Base-by-base conservation (phyloP, 1,284 basidiomycete species). In the Trichosporon asahii region DNA sequence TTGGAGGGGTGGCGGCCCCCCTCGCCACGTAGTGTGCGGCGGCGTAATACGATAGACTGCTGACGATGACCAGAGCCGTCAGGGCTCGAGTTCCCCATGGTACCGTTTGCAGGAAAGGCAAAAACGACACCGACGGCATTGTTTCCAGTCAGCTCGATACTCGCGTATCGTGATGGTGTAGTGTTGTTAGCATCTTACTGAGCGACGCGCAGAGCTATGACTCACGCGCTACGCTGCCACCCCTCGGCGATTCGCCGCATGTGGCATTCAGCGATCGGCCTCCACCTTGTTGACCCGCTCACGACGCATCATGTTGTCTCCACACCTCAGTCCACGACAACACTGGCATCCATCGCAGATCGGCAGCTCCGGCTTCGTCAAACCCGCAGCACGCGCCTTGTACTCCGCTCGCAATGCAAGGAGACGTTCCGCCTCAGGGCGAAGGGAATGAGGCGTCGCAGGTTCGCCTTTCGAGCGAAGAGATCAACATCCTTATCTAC, bases 81-180 rank as follows among this genome's bases (percentile, higher is more conserved):
- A 92, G 90, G 65, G 86, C 85, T 74, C 92, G 90, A 61, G 94
- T 95, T 29, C 90, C 90, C 66, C 79, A 69, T 8, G 83, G 83
- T 35, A 84, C 78, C 6, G 79, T 77, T 44, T 81, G 79, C 8
- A 84, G 75, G 72, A 84, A 83, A 1, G 83, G 82, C 27, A 82
- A 75, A 73, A 84, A 80, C 27, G 79, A 80, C 44, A 83, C 76
- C 21, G 82, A 73, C 31, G 83, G 79, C 83, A 84, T 84, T 21
- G 31, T 75, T 76, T 70, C 18, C 15, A 29, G 33, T 18, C 44
- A 6, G 29, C 57, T 31, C 27, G 29, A 9, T 21, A 12, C 5
- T n/a, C 5, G 18, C 18, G 18, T 31, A 31, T 61, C 29, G 57
- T 61, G 57, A 31, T 15, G 29, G 29, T 61, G 29, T 61, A 3